Evolutionary conservation across 2,329 filamentous ascomycete genomes (phyloP), one percentile per base, ranked within the genome.

Genomic region (Microsporum audouinii): DNA sequence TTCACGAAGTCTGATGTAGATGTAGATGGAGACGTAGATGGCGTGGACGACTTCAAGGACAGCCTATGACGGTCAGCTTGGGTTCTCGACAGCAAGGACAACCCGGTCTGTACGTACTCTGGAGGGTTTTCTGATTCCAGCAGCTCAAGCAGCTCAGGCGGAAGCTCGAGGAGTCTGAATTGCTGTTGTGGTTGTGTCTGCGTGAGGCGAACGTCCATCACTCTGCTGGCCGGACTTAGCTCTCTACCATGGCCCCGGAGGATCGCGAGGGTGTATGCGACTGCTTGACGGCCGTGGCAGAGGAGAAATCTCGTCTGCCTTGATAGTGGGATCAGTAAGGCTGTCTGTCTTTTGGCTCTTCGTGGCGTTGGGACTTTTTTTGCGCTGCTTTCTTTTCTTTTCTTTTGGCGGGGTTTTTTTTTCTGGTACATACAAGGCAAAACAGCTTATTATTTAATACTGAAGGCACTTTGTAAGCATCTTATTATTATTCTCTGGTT

Each of bases 81-180:
- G 27, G 45, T 17, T 23, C 45, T 23, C 12, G 45, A 14, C 23
- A 27, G 45, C 43, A 47, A 47, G 12, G 45, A 31, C 7, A 17
- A 23, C 2, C 2, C 55, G 33, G 3, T 8, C 12, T 3, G 31
- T 39, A 43, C 70, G 56, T 71, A 76, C 74, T 64, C 66, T 4
- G 74, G 71, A 38, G 72, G 67, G 62, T 78, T 72, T n/a, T 78
- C 73, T 6, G 78, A 76, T 23, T 78, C 75, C 38, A 86, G 69
- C 49, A 83, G 70, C 39, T 79, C 76, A 10, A 83, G 76, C 39
- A 87, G 67, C 38, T 84, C 81, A 1, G 81, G 72, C 10, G 84
- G 79, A 17, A 87, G 76, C 71, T 87, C 84, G 23, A 87, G 76
- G 36, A 87, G 74, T 43, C 81, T 78, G 69, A 85, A 81, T 27